Percentiles rank a stretch among this genome's conserved stretches.
Evolutionary conservation across 108 stramenopile species (phyloP).

Genomic region (Nitzschia palea): DNA sequence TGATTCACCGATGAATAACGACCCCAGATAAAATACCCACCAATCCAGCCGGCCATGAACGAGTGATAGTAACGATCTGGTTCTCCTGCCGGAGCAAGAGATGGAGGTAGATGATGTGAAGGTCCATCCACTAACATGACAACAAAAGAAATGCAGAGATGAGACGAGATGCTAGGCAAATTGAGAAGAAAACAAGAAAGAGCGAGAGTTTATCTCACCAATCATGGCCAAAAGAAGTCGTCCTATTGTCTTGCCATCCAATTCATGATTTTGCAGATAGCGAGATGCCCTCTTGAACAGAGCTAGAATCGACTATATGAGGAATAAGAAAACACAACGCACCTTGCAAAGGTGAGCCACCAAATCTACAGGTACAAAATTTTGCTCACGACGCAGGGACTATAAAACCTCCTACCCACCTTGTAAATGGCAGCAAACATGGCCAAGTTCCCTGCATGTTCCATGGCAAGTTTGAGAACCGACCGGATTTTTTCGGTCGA

Average conservation of each 20-base stretch:
- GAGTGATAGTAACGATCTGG: conserved; percentile 76
- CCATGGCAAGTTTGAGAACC: conserved; percentile 52
- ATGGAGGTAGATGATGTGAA: conserved; percentile 11
- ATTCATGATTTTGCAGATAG: conserved; percentile 14
- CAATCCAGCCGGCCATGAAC: conserved; percentile 72
- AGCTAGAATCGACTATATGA: conserved; percentile 30
- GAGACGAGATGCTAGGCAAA: not conserved
- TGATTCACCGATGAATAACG: conserved; percentile 73
- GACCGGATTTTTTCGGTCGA: conserved; percentile 49
- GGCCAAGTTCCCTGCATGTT: conserved; percentile 75
- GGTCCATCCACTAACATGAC: conserved; percentile 55
- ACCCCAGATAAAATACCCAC: conserved; percentile 87
- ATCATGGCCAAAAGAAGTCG: conserved; percentile 17
- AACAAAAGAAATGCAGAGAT: not conserved
- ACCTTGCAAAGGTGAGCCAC: no score
- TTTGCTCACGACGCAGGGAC: no score
- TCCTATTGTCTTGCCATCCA: conserved; percentile 20
- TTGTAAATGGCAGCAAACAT: conserved; percentile 85
- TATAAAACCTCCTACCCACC: no score
- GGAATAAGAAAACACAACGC: not conserved
- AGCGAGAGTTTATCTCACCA: conserved; percentile 8
- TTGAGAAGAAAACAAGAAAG: not conserved
- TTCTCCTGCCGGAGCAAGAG: conserved; percentile 43
- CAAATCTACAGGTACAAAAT: no score
- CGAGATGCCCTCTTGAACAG: conserved; percentile 50